A percentile compares a stretch with the other conserved stretches of the same genome.
Conservation (phyloP, 306 rosid species). For the Fragaria ananassa region DNA sequence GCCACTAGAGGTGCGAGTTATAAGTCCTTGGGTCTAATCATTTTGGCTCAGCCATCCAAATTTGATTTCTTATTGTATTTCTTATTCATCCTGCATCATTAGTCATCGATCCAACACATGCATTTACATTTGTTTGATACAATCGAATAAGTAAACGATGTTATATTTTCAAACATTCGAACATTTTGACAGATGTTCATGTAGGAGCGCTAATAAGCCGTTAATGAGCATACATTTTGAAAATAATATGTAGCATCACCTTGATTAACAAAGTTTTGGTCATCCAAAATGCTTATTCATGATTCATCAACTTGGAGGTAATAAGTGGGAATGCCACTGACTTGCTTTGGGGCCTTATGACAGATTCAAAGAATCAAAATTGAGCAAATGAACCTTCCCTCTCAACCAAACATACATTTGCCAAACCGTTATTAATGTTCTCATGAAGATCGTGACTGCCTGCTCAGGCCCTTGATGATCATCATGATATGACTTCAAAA, state of each 20-base stretch:
- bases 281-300: not conserved
- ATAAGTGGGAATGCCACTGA: not conserved
- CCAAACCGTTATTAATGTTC: not conserved
- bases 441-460: not conserved
- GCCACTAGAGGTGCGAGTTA: not conserved
- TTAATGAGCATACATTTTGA: not conserved
- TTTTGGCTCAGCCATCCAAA: not conserved
- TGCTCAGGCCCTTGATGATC: not conserved
- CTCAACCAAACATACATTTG: not conserved
- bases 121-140: not conserved
- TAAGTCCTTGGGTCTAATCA: not conserved
- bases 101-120: not conserved
- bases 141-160: not conserved
- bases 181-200: no score
- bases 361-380: not conserved
- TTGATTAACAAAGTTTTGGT: not conserved
- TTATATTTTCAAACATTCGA: no score
- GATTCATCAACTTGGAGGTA: not conserved
- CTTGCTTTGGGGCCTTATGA: not conserved
- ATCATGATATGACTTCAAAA: not conserved
- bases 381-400: not conserved
- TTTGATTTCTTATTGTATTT: not conserved
- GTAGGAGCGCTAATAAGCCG: not conserved
- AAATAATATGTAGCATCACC: no score
- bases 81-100: not conserved